A percentile compares a stretch with the other conserved stretches of the same genome.
Evolutionary conservation across 352 stramenopile genomes (phyloP).

Genomic region (Peronospora destructor): DNA sequence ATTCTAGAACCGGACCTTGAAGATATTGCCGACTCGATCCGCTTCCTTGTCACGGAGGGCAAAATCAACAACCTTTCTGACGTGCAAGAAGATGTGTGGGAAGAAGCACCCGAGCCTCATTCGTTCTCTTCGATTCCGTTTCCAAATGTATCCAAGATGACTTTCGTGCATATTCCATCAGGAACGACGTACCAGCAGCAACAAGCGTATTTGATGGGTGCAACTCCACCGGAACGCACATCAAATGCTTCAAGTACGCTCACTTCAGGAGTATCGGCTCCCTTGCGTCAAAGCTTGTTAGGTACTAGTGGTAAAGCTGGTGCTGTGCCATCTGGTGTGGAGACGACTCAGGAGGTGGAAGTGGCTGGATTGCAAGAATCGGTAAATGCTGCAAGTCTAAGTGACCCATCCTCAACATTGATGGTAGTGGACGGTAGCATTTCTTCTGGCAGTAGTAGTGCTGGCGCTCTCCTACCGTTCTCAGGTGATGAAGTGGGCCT

Average conservation of each 20-base stretch:
- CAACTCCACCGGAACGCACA: conserved; percentile 18
- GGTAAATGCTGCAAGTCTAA: conserved; percentile 19
- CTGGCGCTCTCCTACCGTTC: conserved; percentile 13
- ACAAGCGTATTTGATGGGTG: conserved; percentile 24
- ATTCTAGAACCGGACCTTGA: conserved; percentile 89
- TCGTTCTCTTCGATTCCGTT: conserved; percentile 74
- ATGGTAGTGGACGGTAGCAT: conserved; percentile 28
- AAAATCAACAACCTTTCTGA: conserved; percentile 82
- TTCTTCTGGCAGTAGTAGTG: conserved; percentile 25
- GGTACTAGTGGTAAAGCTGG: conserved; percentile 10
- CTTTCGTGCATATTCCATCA: conserved; percentile 38
- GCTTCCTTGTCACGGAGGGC: conserved; percentile 76
- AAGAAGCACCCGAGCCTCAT: conserved; percentile 79
- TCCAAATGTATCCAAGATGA: conserved; percentile 78
- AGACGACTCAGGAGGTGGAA: conserved; percentile 13
- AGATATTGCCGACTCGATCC: conserved; percentile 92
- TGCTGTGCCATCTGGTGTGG: conserved; percentile 4
- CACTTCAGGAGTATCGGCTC: conserved; percentile 11
- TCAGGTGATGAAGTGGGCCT: conserved; percentile 25
- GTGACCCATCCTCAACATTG: conserved; percentile 25
- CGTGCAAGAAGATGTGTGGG: conserved; percentile 75
- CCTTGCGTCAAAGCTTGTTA: conserved; percentile 18
- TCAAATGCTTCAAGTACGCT: conserved; percentile 17
- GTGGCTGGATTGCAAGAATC: conserved; percentile 16
- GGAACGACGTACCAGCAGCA: conserved; percentile 22